Percentiles rank a stretch among this genome's conserved stretches.
Conservation (phyloP, 2,329 filamentous ascomycete genomes). For the Botrytis squamosa region DNA sequence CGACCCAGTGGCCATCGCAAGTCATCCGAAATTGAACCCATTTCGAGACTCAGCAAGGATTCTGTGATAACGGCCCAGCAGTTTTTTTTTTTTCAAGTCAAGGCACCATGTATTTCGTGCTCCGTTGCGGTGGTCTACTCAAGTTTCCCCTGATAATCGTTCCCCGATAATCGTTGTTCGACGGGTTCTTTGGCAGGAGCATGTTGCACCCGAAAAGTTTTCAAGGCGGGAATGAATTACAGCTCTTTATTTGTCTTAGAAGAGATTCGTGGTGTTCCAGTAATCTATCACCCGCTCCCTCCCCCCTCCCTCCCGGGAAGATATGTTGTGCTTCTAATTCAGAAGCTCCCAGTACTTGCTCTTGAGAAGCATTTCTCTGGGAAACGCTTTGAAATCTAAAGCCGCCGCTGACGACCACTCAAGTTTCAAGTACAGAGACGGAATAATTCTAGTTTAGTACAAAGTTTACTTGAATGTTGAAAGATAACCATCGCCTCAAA, state of each 20-base stretch:
- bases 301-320: not conserved
- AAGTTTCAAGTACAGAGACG: not conserved
- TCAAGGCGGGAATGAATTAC: not conserved
- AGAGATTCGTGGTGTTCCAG: not conserved
- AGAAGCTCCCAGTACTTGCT: not conserved
- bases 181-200: not conserved
- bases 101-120: not conserved
- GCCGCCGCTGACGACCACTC: not conserved
- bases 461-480: not conserved
- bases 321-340: not conserved
- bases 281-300: not conserved
- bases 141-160: not conserved
- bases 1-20: not conserved
- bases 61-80: not conserved
- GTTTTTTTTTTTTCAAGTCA: not conserved
- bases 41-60: not conserved
- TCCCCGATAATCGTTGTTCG: not conserved
- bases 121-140: not conserved
- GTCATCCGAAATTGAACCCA: not conserved
- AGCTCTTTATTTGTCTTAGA: not conserved
- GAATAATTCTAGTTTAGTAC: not conserved
- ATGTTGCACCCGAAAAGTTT: not conserved
- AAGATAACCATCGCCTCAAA: not conserved
- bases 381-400: not conserved
- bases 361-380: not conserved